Conservation (phyloP, 805 yeast genomes). For the Millerago galiae region DNA sequence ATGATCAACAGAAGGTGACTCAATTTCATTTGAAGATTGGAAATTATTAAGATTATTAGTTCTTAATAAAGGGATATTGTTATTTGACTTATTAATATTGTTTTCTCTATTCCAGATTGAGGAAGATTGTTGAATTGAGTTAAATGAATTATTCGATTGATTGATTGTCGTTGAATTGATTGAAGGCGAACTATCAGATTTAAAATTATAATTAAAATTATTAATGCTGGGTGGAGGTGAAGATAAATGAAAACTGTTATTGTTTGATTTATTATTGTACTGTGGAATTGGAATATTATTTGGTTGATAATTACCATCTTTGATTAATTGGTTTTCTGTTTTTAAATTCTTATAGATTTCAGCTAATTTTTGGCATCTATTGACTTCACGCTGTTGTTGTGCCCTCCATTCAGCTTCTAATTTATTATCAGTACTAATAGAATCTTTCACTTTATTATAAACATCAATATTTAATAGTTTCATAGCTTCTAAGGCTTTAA, state of each 20-base stretch:
- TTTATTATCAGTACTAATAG: constrained; percentile 27
- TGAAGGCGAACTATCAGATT: constrained; percentile 11
- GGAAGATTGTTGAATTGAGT: neutral
- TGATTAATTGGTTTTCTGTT: constrained; percentile 12
- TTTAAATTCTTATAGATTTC: constrained; percentile 14
- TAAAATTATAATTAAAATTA: constrained; percentile 5
- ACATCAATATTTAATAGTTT: constrained; percentile 13
- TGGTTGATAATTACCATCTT: constrained; percentile 2
- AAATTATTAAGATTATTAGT: neutral
- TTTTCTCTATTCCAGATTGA: constrained; percentile 6
- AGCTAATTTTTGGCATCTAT: constrained; percentile 23
- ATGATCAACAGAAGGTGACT: constrained; percentile 28
- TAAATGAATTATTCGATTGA: neutral
- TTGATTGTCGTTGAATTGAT: constrained; percentile 1
- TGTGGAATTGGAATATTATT: constrained; percentile 3
- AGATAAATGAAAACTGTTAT: constrained; percentile 1
- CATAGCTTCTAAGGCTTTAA: constrained; percentile 13
- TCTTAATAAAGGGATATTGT: neutral
- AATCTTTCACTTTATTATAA: constrained; percentile 19
- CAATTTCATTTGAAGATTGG: constrained; percentile 20
- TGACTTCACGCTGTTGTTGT: constrained; percentile 31
- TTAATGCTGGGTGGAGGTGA: constrained; percentile 1
- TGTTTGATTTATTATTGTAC: neutral
- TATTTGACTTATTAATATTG: neutral
- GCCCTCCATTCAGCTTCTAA: constrained; percentile 35